Base-by-base conservation (phyloP, 2,329 filamentous ascomycete genomes). In the Fusarium hostae region DNA sequence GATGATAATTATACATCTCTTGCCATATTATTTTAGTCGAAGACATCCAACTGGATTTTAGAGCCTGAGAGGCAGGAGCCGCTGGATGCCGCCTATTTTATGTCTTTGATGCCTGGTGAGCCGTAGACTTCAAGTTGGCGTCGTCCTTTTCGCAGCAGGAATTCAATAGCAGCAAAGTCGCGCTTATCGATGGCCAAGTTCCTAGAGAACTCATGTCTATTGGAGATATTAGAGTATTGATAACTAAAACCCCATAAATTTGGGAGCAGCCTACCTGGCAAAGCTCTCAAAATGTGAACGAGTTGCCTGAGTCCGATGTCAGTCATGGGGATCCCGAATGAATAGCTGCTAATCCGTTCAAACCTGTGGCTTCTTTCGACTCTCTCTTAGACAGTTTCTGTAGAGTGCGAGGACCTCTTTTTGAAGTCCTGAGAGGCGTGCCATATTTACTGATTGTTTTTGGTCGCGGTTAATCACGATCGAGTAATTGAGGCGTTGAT, bases 331-430 rank as follows among this genome's bases (percentile, higher is more conserved):
- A 43, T 34, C 16, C 30, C 12, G 34, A 34, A 39, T 47, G 11
- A 45, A 30, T 44, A 34, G 16, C 28, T 40, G 44, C 43, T 18
- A 18, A 56, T 50, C 30, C 10, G 20, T 15, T 52, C 66, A 18
- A 80, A 95, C 94, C 76, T 83, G 79, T 54, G 95, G 94, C 81
- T 99, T 98, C 77, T 90, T 91, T 66, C 91, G 89, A 65, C 92
- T 90, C 77, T 93, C 93, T 66, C 95, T 89, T 30, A 99, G 84
- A 77, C 95, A 98, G 78, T 90, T 89, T 64, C 95, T 90, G 80
- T 98, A 99, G 18, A 99, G 88, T 37, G 90, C 86, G 56, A 98
- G 82, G 6, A 98, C 95, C 77, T 97, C 94, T 76, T 89, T 91
- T 80, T 98, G 95, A n/a, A 98, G 85, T 39, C 96, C 96, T 11